Percentiles rank a stretch among this genome's conserved stretches.
Evolutionary conservation across 371 early-diverging fungal species (phyloP).

Genomic region (Rhizomucor miehei): DNA sequence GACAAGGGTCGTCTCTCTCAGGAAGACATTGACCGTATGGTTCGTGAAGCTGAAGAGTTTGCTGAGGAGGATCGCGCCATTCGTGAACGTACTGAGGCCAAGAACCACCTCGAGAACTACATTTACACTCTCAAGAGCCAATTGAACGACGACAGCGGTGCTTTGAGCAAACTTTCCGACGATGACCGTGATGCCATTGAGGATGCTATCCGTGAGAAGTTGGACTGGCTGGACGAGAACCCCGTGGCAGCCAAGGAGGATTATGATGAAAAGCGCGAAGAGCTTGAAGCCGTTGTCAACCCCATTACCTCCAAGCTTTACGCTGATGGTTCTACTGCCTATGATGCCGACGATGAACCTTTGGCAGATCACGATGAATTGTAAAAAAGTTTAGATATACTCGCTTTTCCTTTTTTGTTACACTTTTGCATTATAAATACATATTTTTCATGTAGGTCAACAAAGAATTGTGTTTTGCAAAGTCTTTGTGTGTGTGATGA

Average conservation of each 20-base stretch:
- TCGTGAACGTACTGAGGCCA: slow-evolving; percentile 83
- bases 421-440: slow-evolving; percentile 5
- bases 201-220: slow-evolving; percentile 82
- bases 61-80: slow-evolving; percentile 86
- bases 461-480: no score
- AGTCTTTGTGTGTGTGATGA: no score
- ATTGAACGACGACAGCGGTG: slow-evolving; percentile 66
- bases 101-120: slow-evolving; percentile 85
- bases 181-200: slow-evolving; percentile 86
- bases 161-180: slow-evolving; percentile 74
- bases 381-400: slow-evolving; percentile 39
- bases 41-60: slow-evolving; percentile 88
- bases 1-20: slow-evolving; percentile 95
- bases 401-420: background rate
- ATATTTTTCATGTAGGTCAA: no score
- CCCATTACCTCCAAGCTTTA: slow-evolving; percentile 87
- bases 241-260: slow-evolving; percentile 72
- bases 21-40: slow-evolving; percentile 95
- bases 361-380: slow-evolving; percentile 74
- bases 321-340: slow-evolving; percentile 47
- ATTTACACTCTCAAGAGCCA: slow-evolving; percentile 79
- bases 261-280: slow-evolving; percentile 62
- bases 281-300: slow-evolving; percentile 75
- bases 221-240: slow-evolving; percentile 81
- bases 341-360: slow-evolving; percentile 56